Conservation (phyloP, 169 alveolate species). For the Amoebophrya sp. region DNA sequence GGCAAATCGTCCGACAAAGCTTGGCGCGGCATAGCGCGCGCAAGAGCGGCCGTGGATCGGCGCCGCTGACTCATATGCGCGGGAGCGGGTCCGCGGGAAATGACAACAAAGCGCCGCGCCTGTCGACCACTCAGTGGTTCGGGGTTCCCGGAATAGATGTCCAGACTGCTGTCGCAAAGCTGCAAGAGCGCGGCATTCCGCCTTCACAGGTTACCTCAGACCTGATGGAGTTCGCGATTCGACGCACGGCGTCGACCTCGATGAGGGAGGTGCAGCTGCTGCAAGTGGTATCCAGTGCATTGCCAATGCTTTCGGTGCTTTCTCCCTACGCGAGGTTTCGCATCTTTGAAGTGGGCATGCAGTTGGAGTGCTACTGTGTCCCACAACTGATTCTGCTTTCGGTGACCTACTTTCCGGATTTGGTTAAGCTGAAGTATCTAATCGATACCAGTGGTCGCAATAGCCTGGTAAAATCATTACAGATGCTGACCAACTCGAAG, state of each 20-base stretch:
- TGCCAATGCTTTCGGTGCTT: neutral
- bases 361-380: neutral
- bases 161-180: too few relatives aligned
- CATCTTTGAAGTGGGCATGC: neutral
- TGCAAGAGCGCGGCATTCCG: neutral
- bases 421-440: neutral
- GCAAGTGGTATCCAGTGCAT: neutral
- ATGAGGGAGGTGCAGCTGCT: neutral
- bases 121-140: too few relatives aligned
- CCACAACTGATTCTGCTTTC: neutral
- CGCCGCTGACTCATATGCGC: too few relatives aligned
- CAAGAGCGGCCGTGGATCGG: too few relatives aligned
- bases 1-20: too few relatives aligned
- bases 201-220: neutral
- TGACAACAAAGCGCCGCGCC: too few relatives aligned
- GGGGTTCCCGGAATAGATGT: too few relatives aligned
- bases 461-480: neutral
- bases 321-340: neutral
- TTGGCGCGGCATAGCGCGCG: too few relatives aligned
- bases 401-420: neutral
- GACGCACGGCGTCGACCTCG: neutral
- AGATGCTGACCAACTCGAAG: neutral
- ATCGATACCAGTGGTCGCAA: neutral
- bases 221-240: neutral
- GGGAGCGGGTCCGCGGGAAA: too few relatives aligned